Evolutionary conservation across 2,329 filamentous ascomycete genomes (phyloP), one percentile per base, ranked within the genome.

Genomic region (Colletotrichum tropicale): DNA sequence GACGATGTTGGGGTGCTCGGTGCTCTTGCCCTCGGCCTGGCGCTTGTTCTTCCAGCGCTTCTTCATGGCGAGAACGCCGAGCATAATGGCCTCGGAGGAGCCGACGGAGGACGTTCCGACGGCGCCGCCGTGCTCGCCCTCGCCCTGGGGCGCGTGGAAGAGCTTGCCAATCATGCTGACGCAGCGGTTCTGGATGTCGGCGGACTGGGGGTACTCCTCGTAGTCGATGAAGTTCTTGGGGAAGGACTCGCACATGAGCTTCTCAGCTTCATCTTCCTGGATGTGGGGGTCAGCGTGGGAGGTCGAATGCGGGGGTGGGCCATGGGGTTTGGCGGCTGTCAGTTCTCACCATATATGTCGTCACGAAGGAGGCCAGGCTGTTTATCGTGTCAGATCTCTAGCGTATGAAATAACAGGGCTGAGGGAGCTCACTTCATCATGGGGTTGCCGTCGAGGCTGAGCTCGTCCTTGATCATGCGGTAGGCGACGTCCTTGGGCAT

Each of bases 141-240:
- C 81, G 16, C 87, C 84, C 0, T 86, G 85, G 1, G 95, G 95
- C 12, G 94, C 93, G 84, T 98, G 92, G 91, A 98, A 98, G 60
- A 98, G 91, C 76, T 94, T 91, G 56, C 94, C 96, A 79, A 98
- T 98, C 94, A 96, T 96, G 85, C 92, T 94, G 77, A 96, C 94
- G 82, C 96, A 98, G 80, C 96, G 94, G 89, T 96, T 98, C 86
- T 98, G 96, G 83, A 96, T 95, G 78, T 96, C 94, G 70, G 94
- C 94, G 1, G 93, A 93, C 82, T 95, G 93, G 1, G 94, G 94
- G 81, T 96, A 96, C 84, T 96, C 94, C 83, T 96, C 94, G 83
- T 96, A 96, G 83, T 96, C 94, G 85, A 96, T 96, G 84, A 98
- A 98, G 89, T 98, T 98, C 86, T 98, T 98, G 84, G 94, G 92